Evolutionary conservation across 179 eudicot genomes (phyloP), one percentile per base, ranked within the genome.

Genomic region (Heliamphora pulchella): DNA sequence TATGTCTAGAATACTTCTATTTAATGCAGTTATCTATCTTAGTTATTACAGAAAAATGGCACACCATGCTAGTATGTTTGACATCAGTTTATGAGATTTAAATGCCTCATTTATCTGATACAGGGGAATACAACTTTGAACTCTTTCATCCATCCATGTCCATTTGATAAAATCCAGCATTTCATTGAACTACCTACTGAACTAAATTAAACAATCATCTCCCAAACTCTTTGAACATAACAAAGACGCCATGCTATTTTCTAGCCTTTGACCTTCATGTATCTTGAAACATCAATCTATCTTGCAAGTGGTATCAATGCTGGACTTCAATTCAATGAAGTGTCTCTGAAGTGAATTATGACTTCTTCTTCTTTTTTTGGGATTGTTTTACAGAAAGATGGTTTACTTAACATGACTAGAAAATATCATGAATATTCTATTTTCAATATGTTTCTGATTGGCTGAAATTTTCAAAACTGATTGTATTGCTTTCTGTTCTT

Each of bases 401-500:
- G 18, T 55, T 73, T 58, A 18, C 51, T n/a, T 43, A 58, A 17
- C 54, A 39, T 43, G 67, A 18, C 43, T 17, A 44, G 67, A 61
- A 75, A 75, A 61, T 75, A 8, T 39, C 67, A 59, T 59, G 76
- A 48, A 11, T 58, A 22, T 71, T 20, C n/a, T 57, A 70, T 22
- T 71, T 20, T 71, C 11, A 57, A 55, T 75, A 9, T 75, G 13
- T 62, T 43, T 17, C 53, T 8, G 3, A 8, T 17, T 53, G 47
- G 74, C 67, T 70, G 64, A 63, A 54, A 20, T 58, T 46, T 78
- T 46, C 55, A 48, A 76, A 79, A 62, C 57, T 57, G 46, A 22
- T n/a, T 53, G 51, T 48, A 62, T 75, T 20, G 70, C 46, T 61
- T 46, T 75, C 20, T 84, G 18, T 73, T 74, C 31, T 69, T 51